These are phyloP conservation scores for Colletotrichum sp. DNA, from an alignment of 2,329 filamentous ascomycete genomes.

Conservation along the genomic window DNA sequence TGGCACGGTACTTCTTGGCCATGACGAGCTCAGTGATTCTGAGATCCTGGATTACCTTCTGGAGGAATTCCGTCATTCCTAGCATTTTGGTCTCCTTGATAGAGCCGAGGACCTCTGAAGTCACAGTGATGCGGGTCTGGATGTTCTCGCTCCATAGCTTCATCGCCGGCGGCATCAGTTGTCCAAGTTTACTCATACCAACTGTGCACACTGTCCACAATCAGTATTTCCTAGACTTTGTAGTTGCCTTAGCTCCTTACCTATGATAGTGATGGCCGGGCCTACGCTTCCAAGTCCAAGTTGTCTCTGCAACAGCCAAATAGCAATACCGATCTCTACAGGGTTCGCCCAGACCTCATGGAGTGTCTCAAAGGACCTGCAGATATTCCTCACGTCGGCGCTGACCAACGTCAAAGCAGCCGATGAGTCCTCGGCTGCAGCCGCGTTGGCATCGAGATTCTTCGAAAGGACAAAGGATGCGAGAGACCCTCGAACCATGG, in stretches of 20 bases:
- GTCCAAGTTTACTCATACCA: conserved; percentile 25
- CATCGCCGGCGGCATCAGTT: conserved; percentile 30
- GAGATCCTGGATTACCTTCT: conserved; percentile 19
- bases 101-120: conserved; percentile 29
- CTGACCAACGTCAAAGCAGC: conserved; percentile 27
- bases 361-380: conserved; percentile 23
- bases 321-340: conserved; percentile 32
- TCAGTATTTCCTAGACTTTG: neutral
- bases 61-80: conserved; percentile 25
- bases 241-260: neutral
- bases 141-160: conserved; percentile 32
- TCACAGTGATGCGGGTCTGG: conserved; percentile 29
- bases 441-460: neutral
- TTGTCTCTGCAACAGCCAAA: conserved; percentile 34
- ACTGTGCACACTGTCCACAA: conserved; percentile 26
- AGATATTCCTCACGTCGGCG: conserved; percentile 27
- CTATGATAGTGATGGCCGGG: conserved; percentile 34
- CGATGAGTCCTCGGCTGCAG: neutral
- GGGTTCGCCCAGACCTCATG: conserved; percentile 34
- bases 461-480: neutral
- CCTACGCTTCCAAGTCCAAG: conserved; percentile 36
- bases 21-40: conserved; percentile 22
- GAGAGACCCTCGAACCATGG: conserved; percentile 1
- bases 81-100: conserved; percentile 39
- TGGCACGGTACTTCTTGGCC: conserved; percentile 24